Percentiles rank a stretch among this genome's conserved stretches.
These are phyloP conservation scores for Cladosporium austrohemisphaericum DNA, from an alignment of 2,329 filamentous ascomycete species.

Conservation along the genomic window DNA sequence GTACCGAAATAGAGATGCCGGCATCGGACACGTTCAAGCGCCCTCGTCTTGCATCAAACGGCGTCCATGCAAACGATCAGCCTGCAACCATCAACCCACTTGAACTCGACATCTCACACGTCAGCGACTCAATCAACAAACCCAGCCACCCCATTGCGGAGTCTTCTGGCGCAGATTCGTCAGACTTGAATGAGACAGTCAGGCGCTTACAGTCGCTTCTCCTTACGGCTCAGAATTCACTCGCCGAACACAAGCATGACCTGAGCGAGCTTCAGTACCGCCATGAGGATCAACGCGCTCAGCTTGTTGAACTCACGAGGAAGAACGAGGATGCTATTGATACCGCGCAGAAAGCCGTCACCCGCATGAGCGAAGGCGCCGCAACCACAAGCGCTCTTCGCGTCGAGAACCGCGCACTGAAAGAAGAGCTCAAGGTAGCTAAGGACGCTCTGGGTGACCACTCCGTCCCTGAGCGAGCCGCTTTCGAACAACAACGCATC, in stretches of 20 bases:
- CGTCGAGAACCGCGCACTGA: conserved; percentile 26
- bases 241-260: conserved; percentile 28
- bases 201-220: conserved; percentile 24
- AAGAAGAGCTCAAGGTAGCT: conserved; percentile 30
- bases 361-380: conserved; percentile 20
- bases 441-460: conserved; percentile 27
- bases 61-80: conserved; percentile 15
- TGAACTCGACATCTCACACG: conserved; percentile 37
- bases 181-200: conserved; percentile 17
- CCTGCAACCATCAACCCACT: conserved; percentile 31
- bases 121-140: conserved; percentile 41
- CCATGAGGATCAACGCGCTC: conserved; percentile 30
- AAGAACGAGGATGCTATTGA: conserved; percentile 28
- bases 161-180: not conserved
- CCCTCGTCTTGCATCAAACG: conserved; percentile 20
- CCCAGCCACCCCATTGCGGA: conserved; percentile 17
- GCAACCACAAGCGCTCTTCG: conserved; percentile 19
- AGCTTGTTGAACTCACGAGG: conserved; percentile 24
- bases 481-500: conserved; percentile 28
- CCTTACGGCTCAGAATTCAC: conserved; percentile 22
- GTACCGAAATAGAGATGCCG: conserved; percentile 3
- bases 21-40: conserved; percentile 23
- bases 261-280: conserved; percentile 33
- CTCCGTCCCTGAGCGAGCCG: conserved; percentile 31
- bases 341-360: conserved; percentile 22